Conservation (phyloP, 306 rosid genomes). For the Gastrolobium bilobum region DNA sequence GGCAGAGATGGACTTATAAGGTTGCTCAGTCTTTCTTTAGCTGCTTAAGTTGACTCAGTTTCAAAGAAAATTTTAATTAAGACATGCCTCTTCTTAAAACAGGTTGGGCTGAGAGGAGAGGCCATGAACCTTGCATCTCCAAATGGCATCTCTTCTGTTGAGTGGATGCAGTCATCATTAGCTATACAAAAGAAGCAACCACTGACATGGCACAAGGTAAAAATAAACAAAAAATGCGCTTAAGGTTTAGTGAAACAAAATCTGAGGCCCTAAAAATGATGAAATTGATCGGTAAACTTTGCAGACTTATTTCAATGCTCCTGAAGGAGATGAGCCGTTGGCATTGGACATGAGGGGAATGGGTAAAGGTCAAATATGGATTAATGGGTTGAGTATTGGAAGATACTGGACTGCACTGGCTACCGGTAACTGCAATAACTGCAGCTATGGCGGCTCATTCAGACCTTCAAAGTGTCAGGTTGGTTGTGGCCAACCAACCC, state of each 20-base stretch:
- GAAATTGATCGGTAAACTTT: conserved; percentile 41
- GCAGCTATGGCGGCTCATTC: conserved; percentile 79
- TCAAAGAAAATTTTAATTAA: conserved; percentile 38
- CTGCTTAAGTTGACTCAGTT: conserved; percentile 5
- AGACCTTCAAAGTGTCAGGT: conserved; percentile 88
- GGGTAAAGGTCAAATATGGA: conserved; percentile 99
- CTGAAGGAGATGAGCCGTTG: conserved; percentile 90
- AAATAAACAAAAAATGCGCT: conserved; percentile 19
- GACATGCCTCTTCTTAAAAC: conserved; percentile 42
- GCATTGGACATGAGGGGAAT: conserved; percentile 96
- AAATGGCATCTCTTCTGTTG: conserved; percentile 77
- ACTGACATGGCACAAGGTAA: conserved; percentile 98
- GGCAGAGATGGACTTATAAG: conserved; percentile 99
- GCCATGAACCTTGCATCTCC: conserved; percentile 91
- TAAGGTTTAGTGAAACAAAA: conserved; percentile 23
- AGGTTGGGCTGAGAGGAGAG: conserved; percentile 99
- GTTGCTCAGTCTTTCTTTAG: conserved; percentile 54
- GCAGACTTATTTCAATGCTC: conserved; percentile 85
- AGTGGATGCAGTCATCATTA: conserved; percentile 82
- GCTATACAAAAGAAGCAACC: conserved; percentile 77
- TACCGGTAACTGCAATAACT: conserved; percentile 74
- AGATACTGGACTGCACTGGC: conserved; percentile 96
- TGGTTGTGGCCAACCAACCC: conserved; percentile 96
- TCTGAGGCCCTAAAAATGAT: conserved; percentile 14
- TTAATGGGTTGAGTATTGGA: conserved; percentile 90